phyloP scores from a whole-genome alignment of 345 rosid species.

The Populus ilicifolia region DNA sequence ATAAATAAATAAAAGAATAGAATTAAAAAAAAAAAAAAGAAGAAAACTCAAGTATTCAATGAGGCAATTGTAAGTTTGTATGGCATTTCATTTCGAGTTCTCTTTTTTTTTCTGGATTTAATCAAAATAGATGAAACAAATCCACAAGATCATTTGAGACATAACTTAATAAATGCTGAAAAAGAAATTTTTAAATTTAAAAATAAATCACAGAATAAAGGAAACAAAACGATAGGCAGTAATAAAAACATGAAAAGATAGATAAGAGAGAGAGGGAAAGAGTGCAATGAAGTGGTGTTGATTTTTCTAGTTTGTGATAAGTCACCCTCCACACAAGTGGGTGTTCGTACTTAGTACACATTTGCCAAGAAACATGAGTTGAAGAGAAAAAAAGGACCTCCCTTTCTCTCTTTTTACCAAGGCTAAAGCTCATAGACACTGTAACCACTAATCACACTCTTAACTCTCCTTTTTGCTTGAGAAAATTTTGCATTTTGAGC shows the following conservation, averaged over 20 bases:
- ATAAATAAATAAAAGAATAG: too few species aligned
- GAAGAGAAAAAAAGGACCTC: background rate
- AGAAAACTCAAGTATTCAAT: too few species aligned
- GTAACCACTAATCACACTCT: too few species aligned
- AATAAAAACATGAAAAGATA: background rate
- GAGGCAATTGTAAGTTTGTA: too few species aligned
- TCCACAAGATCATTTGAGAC: too few species aligned
- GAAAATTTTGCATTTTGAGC: too few species aligned
- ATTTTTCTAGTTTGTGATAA: background rate
- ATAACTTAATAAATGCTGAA: too few species aligned
- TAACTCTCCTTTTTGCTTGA: too few species aligned
- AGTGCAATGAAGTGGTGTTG: background rate
- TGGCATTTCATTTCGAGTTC: too few species aligned
- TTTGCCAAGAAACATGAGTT: background rate
- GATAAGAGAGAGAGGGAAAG: background rate
- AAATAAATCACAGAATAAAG: background rate
- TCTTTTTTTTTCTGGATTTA: too few species aligned
- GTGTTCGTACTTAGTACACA: background rate
- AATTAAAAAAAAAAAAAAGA: too few species aligned
- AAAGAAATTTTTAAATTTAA: background rate
- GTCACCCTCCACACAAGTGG: constrained; percentile 2
- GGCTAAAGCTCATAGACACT: background rate
- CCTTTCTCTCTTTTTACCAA: background rate
- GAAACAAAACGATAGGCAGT: background rate
- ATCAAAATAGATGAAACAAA: too few species aligned